A percentile compares a stretch with the other conserved stretches of the same genome.
These are phyloP conservation scores for Brasenia schreberi DNA, from an alignment of 164 flowering plant species.

Conservation along the genomic window DNA sequence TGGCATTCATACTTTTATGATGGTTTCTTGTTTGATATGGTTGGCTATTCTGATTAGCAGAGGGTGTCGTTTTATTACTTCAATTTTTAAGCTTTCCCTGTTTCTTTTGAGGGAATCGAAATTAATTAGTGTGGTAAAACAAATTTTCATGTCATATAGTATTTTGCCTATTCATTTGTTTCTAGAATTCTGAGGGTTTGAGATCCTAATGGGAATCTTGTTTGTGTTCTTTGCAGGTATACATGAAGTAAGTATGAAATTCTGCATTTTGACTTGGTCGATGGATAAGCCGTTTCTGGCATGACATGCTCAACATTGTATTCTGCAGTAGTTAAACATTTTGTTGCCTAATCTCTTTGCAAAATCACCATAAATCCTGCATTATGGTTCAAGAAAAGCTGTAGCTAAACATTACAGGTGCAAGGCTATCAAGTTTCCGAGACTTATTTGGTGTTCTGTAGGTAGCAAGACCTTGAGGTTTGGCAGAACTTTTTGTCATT, in stretches of 20 bases:
- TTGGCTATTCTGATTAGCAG: no score
- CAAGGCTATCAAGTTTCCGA: no score
- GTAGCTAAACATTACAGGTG: background rate
- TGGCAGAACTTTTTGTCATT: background rate
- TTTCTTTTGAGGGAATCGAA: background rate
- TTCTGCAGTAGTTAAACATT: no score
- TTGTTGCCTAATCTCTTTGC: no score
- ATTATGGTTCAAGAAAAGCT: background rate
- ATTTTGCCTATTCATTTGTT: background rate
- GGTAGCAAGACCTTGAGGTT: background rate
- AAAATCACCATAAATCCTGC: background rate
- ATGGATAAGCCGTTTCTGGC: background rate
- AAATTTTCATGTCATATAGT: background rate
- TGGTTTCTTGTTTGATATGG: no score
- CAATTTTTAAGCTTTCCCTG: background rate
- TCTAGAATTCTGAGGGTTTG: background rate
- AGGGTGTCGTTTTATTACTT: no score
- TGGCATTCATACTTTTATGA: background rate
- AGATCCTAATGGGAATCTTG: background rate
- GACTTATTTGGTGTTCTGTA: background rate
- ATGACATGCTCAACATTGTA: background rate
- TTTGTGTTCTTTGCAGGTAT: constrained; percentile 59
- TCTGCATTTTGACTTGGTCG: constrained; percentile 2
- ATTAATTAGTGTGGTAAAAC: no score
- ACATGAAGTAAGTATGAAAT: constrained; percentile 82